A percentile compares a stretch with the other conserved stretches of the same genome.
phyloP scores from a whole-genome alignment of 192 early-diverging fungal genomes.

The Radiomyces spectabilis region DNA sequence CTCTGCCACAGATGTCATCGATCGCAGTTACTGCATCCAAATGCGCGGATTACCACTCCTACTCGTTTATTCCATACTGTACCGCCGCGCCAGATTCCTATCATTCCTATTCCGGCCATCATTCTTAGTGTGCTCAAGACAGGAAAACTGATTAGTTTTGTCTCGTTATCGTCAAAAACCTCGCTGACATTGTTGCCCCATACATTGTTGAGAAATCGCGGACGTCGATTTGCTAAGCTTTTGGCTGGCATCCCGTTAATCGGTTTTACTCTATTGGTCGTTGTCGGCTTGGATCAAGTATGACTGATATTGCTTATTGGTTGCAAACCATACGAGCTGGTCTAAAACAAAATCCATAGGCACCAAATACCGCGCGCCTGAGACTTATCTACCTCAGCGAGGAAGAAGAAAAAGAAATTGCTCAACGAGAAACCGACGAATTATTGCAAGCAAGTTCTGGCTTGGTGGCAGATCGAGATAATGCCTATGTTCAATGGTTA shows the following conservation, averaged over 20 bases:
- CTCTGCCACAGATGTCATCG: too few relatives aligned
- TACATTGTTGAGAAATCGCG: constrained; percentile 7
- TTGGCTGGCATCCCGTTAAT: constrained; percentile 21
- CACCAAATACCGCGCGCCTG: constrained; percentile 47
- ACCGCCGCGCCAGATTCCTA: constrained; percentile 5
- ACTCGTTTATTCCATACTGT: constrained; percentile 24
- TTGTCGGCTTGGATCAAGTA: constrained; percentile 28
- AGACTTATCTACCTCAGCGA: constrained; percentile 39
- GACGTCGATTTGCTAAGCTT: constrained; percentile 7
- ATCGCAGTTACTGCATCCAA: too few relatives aligned
- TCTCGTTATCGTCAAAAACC: constrained; percentile 26
- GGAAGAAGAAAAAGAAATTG: constrained; percentile 38
- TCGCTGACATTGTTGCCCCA: constrained; percentile 29
- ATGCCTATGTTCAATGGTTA: constrained; percentile 20
- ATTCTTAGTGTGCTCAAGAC: constrained; percentile 19
- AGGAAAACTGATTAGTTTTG: constrained; percentile 25
- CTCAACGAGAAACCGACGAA: constrained; percentile 19
- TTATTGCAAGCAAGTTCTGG: constrained; percentile 13
- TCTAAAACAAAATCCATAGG: constrained; percentile 7
- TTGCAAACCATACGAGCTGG: background rate
- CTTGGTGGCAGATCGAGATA: constrained; percentile 14
- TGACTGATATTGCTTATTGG: background rate
- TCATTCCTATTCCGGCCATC: constrained; percentile 25
- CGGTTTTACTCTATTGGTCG: constrained; percentile 17
- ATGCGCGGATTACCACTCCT: too few relatives aligned